Percentiles rank a stretch among this genome's conserved stretches.
These are phyloP conservation scores for Diplodia intermedia DNA, from an alignment of 2,329 filamentous ascomycete species.

Conservation along the genomic window DNA sequence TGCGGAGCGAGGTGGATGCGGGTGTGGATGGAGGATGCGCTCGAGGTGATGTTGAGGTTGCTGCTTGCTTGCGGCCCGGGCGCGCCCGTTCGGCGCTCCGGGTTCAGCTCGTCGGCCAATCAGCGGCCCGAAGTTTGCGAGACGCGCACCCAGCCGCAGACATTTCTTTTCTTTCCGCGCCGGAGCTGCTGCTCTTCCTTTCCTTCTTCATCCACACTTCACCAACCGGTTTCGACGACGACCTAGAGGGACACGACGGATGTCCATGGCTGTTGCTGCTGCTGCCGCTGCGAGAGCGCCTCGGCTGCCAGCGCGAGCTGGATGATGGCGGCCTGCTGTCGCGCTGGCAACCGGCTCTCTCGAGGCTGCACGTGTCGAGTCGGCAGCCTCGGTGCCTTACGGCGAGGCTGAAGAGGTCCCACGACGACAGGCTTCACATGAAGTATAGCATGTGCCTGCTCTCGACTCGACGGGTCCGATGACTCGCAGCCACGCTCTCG, in stretches of 20 bases:
- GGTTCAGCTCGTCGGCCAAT: slow-evolving; percentile 25
- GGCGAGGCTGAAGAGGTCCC: background rate
- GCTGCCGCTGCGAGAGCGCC: background rate
- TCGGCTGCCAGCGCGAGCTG: background rate
- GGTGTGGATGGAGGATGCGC: slow-evolving; percentile 19
- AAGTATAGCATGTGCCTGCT: background rate
- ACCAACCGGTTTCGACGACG: background rate
- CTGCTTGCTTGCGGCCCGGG: slow-evolving; percentile 2
- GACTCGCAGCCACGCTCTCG: background rate
- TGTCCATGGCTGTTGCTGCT: background rate
- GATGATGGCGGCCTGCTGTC: background rate
- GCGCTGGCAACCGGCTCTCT: background rate
- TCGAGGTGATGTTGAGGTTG: slow-evolving; percentile 31
- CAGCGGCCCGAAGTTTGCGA: slow-evolving; percentile 30
- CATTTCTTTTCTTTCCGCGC: background rate
- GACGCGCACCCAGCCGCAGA: background rate
- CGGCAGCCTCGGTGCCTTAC: background rate
- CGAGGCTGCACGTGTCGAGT: slow-evolving; percentile 13
- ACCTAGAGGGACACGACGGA: background rate
- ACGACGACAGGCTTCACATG: background rate
- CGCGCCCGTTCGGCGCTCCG: slow-evolving; percentile 4
- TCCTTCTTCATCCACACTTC: background rate
- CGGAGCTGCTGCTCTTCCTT: background rate
- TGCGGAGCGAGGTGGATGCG: background rate
- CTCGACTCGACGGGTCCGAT: background rate